Evolutionary conservation across 371 early-diverging fungal species (phyloP).

Genomic region (Mortierella sp.): DNA sequence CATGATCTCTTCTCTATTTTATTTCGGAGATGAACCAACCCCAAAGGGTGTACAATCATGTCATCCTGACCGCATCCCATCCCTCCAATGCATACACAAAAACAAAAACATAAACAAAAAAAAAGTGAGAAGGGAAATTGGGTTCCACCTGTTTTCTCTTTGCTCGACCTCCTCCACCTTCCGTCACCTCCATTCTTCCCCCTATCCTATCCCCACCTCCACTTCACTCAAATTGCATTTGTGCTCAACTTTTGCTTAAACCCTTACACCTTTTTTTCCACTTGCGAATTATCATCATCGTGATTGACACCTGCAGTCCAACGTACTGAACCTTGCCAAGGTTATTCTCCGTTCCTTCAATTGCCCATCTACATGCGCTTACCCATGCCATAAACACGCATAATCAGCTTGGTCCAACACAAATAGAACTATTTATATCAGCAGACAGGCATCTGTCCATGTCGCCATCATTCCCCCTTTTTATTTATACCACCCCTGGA

Average conservation of each 20-base stretch:
- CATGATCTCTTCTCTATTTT: conserved; percentile 1
- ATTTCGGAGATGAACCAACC: neutral
- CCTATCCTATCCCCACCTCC: no score
- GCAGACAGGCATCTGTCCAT: neutral
- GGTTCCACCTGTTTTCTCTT: neutral
- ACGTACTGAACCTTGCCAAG: neutral
- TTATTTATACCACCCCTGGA: neutral
- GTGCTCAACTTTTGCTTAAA: no score
- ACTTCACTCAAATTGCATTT: no score
- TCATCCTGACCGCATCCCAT: conserved; percentile 18
- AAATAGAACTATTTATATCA: neutral
- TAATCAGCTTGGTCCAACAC: neutral
- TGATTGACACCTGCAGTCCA: neutral
- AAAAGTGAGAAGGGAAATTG: neutral
- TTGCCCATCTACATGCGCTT: neutral
- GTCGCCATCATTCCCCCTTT: conserved; percentile 2
- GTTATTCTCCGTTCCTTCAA: neutral
- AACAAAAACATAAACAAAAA: neutral
- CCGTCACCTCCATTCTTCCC: neutral
- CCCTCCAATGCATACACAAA: neutral
- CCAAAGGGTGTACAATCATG: conserved; percentile 8
- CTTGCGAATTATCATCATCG: neutral
- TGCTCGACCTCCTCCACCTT: neutral
- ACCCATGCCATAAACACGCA: no score
- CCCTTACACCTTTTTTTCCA: no score